Evolutionary conservation across 2,329 filamentous ascomycete genomes (phyloP), one percentile per base, ranked within the genome.

Genomic region (Clonostachys rhizophaga): DNA sequence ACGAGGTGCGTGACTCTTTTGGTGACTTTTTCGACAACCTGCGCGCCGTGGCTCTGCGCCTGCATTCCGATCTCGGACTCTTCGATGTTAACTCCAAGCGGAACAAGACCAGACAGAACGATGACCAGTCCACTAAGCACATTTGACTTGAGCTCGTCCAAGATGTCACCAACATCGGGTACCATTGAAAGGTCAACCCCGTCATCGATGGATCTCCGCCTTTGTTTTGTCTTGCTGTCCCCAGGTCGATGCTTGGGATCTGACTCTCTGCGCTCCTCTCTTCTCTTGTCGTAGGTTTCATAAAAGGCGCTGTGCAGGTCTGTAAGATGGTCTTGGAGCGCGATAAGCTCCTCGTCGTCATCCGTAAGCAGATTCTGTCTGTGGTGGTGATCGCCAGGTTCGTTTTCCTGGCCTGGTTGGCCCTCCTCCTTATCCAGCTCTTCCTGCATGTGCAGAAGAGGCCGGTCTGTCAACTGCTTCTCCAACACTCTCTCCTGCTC

Each of bases 381-480:
- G 44, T 71, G 67, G 48, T 74, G 72, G 6, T 35, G 44, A 5
- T 59, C 59, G 18, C 55, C 55, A 6, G 50, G 47, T 34, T 63
- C 59, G 3, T 51, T 18, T 2, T 55, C 54, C 43, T 63, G 55
- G 16, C 58, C 53, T 10, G 24, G 24, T 10, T 30, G 24, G 14
- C 36, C 36, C 43, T 64, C 60, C 39, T 89, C 84, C 56, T 89
- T 88, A 58, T 99, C 94, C 18, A 96, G 76, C 62, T 91, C 78
- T 58, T 96, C 88, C 65, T 99, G 94, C 70, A 95, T 87, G 61
- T 94, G 89, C n/a, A 95, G 71, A 30, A 99, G 70, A 0, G 94
- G 94, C 13, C 92, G 81, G 52, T 96, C 91, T 50, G 85, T 89
- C 16, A 97, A 78, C 66, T 99, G 94, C 50, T 91, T 89, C 60